phyloP scores from a whole-genome alignment of 2,329 filamentous ascomycete species.

The Phaeomoniella chlamydospora region DNA sequence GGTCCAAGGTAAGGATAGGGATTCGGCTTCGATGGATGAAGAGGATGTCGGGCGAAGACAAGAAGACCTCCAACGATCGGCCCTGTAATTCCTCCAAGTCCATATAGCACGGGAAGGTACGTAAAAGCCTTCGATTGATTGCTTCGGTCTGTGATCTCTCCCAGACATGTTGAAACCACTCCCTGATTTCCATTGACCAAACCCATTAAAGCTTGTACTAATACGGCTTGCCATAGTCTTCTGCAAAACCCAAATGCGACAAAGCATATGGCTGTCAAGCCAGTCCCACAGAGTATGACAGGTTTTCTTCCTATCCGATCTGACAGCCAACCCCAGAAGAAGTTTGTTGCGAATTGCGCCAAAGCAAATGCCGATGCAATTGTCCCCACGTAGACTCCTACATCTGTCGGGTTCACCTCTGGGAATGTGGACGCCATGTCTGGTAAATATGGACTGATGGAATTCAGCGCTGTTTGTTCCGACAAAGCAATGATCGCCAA shows the following conservation, averaged over 20 bases:
- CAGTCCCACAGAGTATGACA: constrained; percentile 66
- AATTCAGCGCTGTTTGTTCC: constrained; percentile 94
- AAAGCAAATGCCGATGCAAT: constrained; percentile 85
- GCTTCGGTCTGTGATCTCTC: constrained; percentile 85
- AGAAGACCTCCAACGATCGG: constrained; percentile 81
- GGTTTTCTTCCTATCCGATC: constrained; percentile 71
- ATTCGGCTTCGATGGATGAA: constrained; percentile 33
- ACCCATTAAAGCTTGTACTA: constrained; percentile 83
- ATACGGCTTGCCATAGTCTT: constrained; percentile 67
- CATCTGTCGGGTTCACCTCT: constrained; percentile 54
- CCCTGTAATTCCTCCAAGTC: constrained; percentile 82
- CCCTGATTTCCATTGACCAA: constrained; percentile 90
- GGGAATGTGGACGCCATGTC: constrained; percentile 82
- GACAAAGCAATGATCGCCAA: constrained; percentile 78
- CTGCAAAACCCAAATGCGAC: constrained; percentile 74
- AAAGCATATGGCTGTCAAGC: constrained; percentile 72
- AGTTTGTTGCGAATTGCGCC: constrained; percentile 84
- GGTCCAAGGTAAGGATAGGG: constrained; percentile 73
- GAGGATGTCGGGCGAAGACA: constrained; percentile 48
- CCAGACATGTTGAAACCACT: constrained; percentile 82
- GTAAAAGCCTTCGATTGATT: constrained; percentile 92
- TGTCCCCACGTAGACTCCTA: constrained; percentile 77
- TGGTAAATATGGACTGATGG: constrained; percentile 86
- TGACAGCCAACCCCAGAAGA: constrained; percentile 76
- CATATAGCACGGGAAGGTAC: constrained; percentile 92